Conservation (phyloP, 306 rosid genomes). For the Pterocarpus macrocarpus region DNA sequence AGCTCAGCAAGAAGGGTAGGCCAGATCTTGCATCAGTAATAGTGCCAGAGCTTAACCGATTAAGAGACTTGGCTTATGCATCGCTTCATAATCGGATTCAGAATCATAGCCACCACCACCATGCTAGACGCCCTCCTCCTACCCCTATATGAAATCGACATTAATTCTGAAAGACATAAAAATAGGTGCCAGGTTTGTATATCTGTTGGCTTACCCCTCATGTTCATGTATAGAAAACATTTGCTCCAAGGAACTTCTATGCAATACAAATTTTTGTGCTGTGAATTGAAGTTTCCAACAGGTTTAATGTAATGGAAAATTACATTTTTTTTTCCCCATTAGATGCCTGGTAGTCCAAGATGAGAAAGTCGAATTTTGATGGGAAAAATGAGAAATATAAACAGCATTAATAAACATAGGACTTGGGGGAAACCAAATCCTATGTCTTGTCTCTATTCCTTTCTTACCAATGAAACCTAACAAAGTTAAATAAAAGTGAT, state of each 20-base stretch:
- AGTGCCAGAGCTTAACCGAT: constrained; percentile 78
- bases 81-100: neutral
- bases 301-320: constrained; percentile 28
- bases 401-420: neutral
- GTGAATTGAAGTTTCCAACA: constrained; percentile 33
- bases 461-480: no score
- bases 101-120: neutral
- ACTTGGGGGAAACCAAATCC: no score
- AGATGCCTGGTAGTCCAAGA: constrained; percentile 1
- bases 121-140: constrained; percentile 15
- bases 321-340: neutral
- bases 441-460: no score
- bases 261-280: constrained; percentile 11
- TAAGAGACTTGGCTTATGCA: constrained; percentile 63
- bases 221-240: neutral
- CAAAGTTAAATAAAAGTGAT: no score
- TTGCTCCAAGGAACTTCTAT: constrained; percentile 21
- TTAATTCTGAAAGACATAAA: neutral
- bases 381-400: neutral
- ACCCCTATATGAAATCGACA: constrained; percentile 30
- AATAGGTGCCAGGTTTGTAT: constrained; percentile 43
- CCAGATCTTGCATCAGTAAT: constrained; percentile 78
- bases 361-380: neutral
- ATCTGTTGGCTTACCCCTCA: constrained; percentile 7
- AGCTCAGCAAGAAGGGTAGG: constrained; percentile 87